Base-by-base conservation (phyloP, 1,284 basidiomycete species). In the Kalmanozyma brasiliensis region DNA sequence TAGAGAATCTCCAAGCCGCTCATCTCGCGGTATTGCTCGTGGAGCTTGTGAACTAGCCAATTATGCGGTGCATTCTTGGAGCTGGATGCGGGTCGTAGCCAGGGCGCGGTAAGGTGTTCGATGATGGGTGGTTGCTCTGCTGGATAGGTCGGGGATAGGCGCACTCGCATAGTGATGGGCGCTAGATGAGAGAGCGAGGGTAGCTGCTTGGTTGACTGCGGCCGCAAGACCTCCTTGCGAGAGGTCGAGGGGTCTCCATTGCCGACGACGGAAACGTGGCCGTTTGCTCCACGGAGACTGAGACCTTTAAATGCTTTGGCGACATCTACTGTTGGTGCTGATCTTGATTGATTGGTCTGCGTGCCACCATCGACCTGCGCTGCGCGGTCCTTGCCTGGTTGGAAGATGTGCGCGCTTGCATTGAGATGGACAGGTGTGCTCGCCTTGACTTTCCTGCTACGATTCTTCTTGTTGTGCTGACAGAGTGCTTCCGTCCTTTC, bases 1-100 rank as follows among this genome's bases (percentile, higher is more conserved):
- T 61, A 73, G n/a, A 73, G 51, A 14, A 62, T 52, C 24, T 73
- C 71, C 41, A 58, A 22, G 17, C 68, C 71, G 4, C 23, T 47
- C 7, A 52, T 20, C 45, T 73, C 53, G 3, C 36, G 46, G 37
- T 49, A 69, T 45, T 66, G 66, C 30, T 60, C 42, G 3, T 42
- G 36, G 16, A 73, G 59, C 52, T 62, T 47, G 1, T 44, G 26
- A 5, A 52, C 44, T 0, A 69, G 41, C 66, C 71, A 70, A 5
- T 19, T 6, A 10, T 8, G 46, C 3, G 49, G 30, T 8, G 7
- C 11, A 17, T 36, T 16, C 6, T 41, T 22, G 24, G 49, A 34
- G 3, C 8, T 6, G 1, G 30, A 16, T 5, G 8, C n/a, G 8
- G 17, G n/a, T 20, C 43, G 33, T 13, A 73, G 51, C 71, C 71